Conservation (phyloP, 371 early-diverging fungal genomes). For the Basidiobolus meristosporus region DNA sequence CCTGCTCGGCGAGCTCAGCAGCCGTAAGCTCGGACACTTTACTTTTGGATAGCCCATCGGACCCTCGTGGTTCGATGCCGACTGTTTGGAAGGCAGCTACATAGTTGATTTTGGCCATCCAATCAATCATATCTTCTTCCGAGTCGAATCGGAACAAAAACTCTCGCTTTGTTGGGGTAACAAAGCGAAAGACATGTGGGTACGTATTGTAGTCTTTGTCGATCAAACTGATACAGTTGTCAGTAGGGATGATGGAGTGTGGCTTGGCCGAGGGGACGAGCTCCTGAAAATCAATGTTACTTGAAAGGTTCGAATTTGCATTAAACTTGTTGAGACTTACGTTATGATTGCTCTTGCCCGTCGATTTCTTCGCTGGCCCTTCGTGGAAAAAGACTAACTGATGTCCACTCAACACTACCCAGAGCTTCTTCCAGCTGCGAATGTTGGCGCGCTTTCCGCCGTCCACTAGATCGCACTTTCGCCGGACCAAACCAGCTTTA, state of each 20-base stretch:
- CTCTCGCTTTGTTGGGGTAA: conserved; percentile 47
- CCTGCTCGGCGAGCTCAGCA: too few relatives aligned
- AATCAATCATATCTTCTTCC: conserved; percentile 53
- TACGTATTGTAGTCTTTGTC: conserved; percentile 52
- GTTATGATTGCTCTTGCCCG: too few relatives aligned
- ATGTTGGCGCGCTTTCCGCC: conserved; percentile 43
- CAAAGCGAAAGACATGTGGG: conserved; percentile 56
- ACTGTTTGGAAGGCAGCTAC: conserved; percentile 51
- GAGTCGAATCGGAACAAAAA: conserved; percentile 40
- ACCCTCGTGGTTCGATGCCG: conserved; percentile 23
- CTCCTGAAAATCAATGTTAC: too few relatives aligned
- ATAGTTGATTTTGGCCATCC: conserved; percentile 67
- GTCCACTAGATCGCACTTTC: conserved; percentile 47
- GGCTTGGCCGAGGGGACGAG: conserved; percentile 18
- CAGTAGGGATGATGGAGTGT: conserved; percentile 34
- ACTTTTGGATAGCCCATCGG: too few relatives aligned
- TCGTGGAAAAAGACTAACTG: conserved; percentile 55
- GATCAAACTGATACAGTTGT: conserved; percentile 41
- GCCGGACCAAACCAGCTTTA: conserved; percentile 44
- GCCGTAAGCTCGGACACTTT: too few relatives aligned
- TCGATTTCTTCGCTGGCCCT: conserved; percentile 14
- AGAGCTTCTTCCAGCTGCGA: conserved; percentile 54
- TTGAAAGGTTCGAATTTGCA: too few relatives aligned
- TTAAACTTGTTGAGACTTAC: too few relatives aligned
- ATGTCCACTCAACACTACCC: conserved; percentile 54